These are phyloP conservation scores for Colletotrichum ledebouriae DNA, from an alignment of 2,329 filamentous ascomycete species.

Conservation along the genomic window DNA sequence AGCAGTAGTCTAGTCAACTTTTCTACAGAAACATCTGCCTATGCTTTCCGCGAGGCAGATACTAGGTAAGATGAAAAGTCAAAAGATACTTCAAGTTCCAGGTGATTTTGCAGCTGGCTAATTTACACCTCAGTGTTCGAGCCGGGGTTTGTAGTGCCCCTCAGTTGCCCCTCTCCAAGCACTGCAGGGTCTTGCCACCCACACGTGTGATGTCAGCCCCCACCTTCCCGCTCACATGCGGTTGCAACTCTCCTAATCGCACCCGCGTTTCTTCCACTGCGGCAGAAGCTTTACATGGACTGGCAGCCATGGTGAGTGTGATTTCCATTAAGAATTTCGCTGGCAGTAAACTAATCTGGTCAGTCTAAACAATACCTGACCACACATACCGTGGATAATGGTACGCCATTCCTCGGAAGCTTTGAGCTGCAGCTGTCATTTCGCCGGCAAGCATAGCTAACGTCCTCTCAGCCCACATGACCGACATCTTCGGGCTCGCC, in stretches of 20 bases:
- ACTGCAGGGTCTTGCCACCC: conserved; percentile 29
- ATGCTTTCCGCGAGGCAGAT: too few species aligned
- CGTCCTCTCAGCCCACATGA: conserved; percentile 75
- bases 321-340: not conserved
- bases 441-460: conserved; percentile 7
- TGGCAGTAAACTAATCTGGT: conserved; percentile 38
- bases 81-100: too few species aligned
- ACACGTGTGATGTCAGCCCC: conserved; percentile 42
- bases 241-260: conserved; percentile 31
- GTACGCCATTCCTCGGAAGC: conserved; percentile 58
- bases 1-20: too few species aligned
- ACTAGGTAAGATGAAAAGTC: too few species aligned
- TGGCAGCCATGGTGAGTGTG: conserved; percentile 55
- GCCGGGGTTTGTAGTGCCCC: conserved; percentile 19
- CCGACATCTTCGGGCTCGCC: conserved; percentile 87
- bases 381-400: conserved; percentile 89
- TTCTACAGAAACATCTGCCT: too few species aligned
- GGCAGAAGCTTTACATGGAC: conserved; percentile 50
- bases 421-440: conserved; percentile 2
- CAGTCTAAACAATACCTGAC: conserved; percentile 99
- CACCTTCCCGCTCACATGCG: conserved; percentile 36
- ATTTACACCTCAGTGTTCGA: too few species aligned
- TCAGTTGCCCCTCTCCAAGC: conserved; percentile 35
- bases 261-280: conserved; percentile 44
- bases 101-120: too few species aligned